Conservation (phyloP, 345 rosid species). For the Camelina sativa region DNA sequence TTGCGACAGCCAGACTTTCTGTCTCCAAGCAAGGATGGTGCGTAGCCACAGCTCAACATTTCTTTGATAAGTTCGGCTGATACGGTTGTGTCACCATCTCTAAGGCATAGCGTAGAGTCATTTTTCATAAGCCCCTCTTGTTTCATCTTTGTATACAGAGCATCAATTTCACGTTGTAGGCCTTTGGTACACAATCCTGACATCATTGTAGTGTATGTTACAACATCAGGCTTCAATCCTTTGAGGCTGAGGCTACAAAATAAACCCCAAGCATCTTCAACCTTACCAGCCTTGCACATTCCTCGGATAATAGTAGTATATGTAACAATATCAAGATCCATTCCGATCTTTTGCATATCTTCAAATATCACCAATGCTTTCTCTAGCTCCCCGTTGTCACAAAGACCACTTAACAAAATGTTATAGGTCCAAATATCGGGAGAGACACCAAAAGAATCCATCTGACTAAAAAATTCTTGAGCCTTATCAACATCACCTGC, state of each 20-base stretch:
- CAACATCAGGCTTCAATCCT: slow-evolving; percentile 38
- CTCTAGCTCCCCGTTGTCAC: slow-evolving; percentile 33
- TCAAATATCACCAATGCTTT: slow-evolving; percentile 36
- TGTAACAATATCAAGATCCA: slow-evolving; percentile 35
- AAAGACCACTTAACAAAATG: slow-evolving; percentile 36
- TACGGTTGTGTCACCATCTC: slow-evolving; percentile 22
- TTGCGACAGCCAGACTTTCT: neutral
- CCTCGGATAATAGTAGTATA: slow-evolving; percentile 35
- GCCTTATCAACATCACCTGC: slow-evolving; percentile 27
- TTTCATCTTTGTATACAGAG: slow-evolving; percentile 30
- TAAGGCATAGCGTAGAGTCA: slow-evolving; percentile 27
- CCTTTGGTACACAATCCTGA: slow-evolving; percentile 37
- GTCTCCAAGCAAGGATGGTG: slow-evolving; percentile 15
- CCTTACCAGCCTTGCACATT: slow-evolving; percentile 35
- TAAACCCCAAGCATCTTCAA: slow-evolving; percentile 37
- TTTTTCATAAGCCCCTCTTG: slow-evolving; percentile 25
- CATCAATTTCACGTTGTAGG: slow-evolving; percentile 22
- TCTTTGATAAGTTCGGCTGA: slow-evolving; percentile 31
- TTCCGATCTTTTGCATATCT: slow-evolving; percentile 31
- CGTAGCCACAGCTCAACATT: slow-evolving; percentile 28
- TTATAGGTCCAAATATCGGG: slow-evolving; percentile 38
- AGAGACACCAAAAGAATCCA: slow-evolving; percentile 31
- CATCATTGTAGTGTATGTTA: slow-evolving; percentile 41
- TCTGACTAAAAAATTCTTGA: slow-evolving; percentile 29
- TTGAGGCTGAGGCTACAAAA: slow-evolving; percentile 29